Evolutionary conservation across 1,139 yeast genomes (phyloP).

Genomic region (Pichia sp.): DNA sequence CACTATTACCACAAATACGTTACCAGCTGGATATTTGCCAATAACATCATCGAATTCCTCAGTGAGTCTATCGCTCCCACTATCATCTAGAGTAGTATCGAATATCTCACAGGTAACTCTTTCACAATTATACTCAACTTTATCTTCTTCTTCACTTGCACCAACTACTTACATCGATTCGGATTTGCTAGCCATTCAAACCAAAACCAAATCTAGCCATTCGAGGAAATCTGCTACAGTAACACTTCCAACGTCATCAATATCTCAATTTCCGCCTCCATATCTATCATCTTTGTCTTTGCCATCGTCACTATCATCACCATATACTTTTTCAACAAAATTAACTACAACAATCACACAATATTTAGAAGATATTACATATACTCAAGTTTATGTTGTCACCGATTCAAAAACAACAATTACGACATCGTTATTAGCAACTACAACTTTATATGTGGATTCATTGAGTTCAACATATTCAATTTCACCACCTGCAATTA

Average conservation of each 20-base stretch:
- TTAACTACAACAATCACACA: constrained; percentile 14
- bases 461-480: constrained; percentile 21
- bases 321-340: constrained; percentile 1
- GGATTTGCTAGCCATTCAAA: neutral
- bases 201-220: neutral
- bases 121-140: neutral
- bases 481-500: constrained; percentile 25
- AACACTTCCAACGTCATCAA: neutral
- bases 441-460: constrained; percentile 24
- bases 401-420: constrained; percentile 36
- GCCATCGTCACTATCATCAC: neutral
- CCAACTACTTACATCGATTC: neutral
- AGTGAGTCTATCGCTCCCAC: too few relatives aligned
- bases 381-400: constrained; percentile 37
- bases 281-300: neutral
- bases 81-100: too few relatives aligned
- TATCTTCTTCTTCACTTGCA: neutral
- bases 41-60: neutral
- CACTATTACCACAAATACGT: constrained; percentile 10
- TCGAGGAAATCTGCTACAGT: too few relatives aligned
- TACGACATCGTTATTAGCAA: constrained; percentile 32
- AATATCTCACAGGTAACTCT: neutral
- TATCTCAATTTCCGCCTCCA: too few relatives aligned
- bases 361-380: constrained; percentile 20
- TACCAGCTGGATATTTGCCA: constrained; percentile 4